Conservation (phyloP, 1,284 basidiomycete species). For the Ustilago sp. region DNA sequence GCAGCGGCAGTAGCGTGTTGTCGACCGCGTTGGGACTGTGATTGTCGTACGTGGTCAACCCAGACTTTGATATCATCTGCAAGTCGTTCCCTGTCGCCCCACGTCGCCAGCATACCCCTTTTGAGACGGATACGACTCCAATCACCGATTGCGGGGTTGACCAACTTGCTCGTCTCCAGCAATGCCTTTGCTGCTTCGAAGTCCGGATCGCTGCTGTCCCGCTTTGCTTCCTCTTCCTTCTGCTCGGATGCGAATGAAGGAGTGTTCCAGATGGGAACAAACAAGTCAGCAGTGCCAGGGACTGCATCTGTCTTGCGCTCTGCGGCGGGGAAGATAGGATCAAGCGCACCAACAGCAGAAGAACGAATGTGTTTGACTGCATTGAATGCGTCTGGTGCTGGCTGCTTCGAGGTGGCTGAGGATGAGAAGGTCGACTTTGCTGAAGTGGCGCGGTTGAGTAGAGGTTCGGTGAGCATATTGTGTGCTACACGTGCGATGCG, state of each 20-base stretch:
- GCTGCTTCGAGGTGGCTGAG: not conserved
- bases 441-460: constrained; percentile 37
- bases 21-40: constrained; percentile 10
- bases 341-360: constrained; percentile 34
- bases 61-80: constrained; percentile 64
- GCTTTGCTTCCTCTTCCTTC: constrained; percentile 10
- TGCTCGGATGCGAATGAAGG: not conserved
- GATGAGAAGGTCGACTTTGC: constrained; percentile 10
- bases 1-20: not conserved
- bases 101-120: constrained; percentile 59
- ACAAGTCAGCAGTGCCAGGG: constrained; percentile 43
- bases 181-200: constrained; percentile 31
- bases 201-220: constrained; percentile 20
- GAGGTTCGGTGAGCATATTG: constrained; percentile 52
- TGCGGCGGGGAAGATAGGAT: constrained; percentile 51
- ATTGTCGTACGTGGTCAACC: constrained; percentile 46
- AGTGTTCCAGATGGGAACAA: constrained; percentile 38
- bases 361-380: constrained; percentile 30
- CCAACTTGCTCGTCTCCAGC: constrained; percentile 54
- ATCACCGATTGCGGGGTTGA: constrained; percentile 63
- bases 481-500: constrained; percentile 50
- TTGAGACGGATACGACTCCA: constrained; percentile 59
- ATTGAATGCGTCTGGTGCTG: constrained; percentile 32
- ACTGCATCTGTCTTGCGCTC: constrained; percentile 57
- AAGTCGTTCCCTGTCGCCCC: constrained; percentile 64